A percentile compares a stretch with the other conserved stretches of the same genome.
Evolutionary conservation across 164 flowering plant genomes (phyloP).

Genomic region (Echeveria elegans): DNA sequence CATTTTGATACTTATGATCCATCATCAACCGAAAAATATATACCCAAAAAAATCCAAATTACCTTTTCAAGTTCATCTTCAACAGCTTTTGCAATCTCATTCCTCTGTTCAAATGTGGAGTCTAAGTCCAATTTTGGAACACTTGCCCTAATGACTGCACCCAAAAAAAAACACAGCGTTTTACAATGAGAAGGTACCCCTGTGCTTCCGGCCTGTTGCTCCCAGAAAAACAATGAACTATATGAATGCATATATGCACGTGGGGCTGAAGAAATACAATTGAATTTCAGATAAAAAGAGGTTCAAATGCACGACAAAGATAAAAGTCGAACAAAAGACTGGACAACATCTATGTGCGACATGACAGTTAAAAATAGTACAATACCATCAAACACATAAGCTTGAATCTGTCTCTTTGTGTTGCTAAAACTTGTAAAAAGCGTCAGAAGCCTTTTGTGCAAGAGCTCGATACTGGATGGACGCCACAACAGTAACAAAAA

Average conservation of each 20-base stretch:
- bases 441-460: slow-evolving; percentile 58
- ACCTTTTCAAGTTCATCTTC: slow-evolving; percentile 77
- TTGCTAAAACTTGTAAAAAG: slow-evolving; percentile 79
- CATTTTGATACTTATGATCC: too few relatives aligned
- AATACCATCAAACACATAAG: slow-evolving; percentile 78
- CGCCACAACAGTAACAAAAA: slow-evolving; percentile 74
- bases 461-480: slow-evolving; percentile 73
- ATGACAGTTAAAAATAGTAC: background rate
- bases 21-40: too few relatives aligned
- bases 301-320: background rate
- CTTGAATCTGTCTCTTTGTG: slow-evolving; percentile 58
- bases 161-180: background rate
- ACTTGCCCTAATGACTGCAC: slow-evolving; percentile 62
- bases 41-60: background rate
- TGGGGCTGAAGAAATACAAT: background rate
- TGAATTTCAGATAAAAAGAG: background rate
- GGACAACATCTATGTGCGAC: background rate
- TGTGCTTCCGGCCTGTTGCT: background rate
- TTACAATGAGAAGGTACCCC: background rate
- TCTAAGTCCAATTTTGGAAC: slow-evolving; percentile 72
- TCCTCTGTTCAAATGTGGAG: slow-evolving; percentile 71
- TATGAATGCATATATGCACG: background rate
- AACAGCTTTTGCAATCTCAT: slow-evolving; percentile 66
- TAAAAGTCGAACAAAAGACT: background rate
- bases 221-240: background rate